Evolutionary conservation across 345 rosid species (phyloP), one percentile per base, ranked within the genome.

Genomic region (Orychophragmus violaceus): DNA sequence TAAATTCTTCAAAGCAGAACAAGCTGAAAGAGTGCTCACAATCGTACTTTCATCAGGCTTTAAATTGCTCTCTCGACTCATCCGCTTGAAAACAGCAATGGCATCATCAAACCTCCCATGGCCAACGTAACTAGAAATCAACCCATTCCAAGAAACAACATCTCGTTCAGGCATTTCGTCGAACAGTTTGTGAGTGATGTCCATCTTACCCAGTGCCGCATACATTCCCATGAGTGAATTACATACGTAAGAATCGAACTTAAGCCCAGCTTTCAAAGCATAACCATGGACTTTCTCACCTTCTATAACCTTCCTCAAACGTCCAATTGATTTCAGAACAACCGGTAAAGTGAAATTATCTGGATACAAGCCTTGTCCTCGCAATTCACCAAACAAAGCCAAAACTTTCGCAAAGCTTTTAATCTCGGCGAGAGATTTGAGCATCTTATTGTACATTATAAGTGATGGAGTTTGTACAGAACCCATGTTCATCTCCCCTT

Each of bases 341-440:
- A 81, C 85, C 8, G 94, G 94, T 61, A 82, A 81, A 0, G 94
- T 89, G 63, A 82, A 89, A 80, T 79, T 82, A 78, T 89, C 96
- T 7, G 91, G 91, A 70, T 68, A 72, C 71, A 87, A 42, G 25
- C 83, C 86, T 18, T 73, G 77, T 50, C 70, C 80, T 62, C 85
- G 74, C 68, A 85, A 59, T 42, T 78, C 77, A 44, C 49, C 35
- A 51, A 83, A 87, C 45, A 82, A 59, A 51, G 70, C 64, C 33
- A 87, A 65, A 19, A 79, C 84, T 54, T 77, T 78, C 30, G 62
- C 39, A 8, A 61, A 76, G 30, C 62, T 50, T 13, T 78, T 80
- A 17, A 56, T 55, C 56, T 78, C 83, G 0, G 77, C 80, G 58
- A 74, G 70, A 3, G 81, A 87, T 81, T 83, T 85, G 51, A 87